Conservation (phyloP, 2,329 filamentous ascomycete genomes). For the Clarireedia sp. region DNA sequence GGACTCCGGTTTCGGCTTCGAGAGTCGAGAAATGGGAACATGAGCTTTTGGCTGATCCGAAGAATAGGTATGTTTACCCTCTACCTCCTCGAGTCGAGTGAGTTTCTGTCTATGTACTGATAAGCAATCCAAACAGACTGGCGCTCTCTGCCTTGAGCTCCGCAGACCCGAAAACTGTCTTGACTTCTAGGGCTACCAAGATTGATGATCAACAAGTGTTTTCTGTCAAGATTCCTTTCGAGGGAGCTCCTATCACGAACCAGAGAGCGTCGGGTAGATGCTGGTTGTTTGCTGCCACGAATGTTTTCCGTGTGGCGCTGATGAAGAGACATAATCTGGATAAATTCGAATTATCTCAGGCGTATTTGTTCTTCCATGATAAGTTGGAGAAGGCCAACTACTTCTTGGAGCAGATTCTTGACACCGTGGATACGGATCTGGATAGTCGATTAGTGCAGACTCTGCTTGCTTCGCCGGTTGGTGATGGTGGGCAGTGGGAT, state of each 20-base stretch:
- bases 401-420: slow-evolving; percentile 77
- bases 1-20: slow-evolving; percentile 39
- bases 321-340: slow-evolving; percentile 76
- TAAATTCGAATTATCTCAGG: slow-evolving; percentile 77
- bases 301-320: slow-evolving; percentile 80
- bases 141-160: slow-evolving; percentile 66
- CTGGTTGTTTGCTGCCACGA: slow-evolving; percentile 90
- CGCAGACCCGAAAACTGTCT: slow-evolving; percentile 56
- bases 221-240: slow-evolving; percentile 74
- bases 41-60: slow-evolving; percentile 54
- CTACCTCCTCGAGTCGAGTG: not conserved
- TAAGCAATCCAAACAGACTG: slow-evolving; percentile 43
- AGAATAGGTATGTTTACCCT: slow-evolving; percentile 44
- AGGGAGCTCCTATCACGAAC: slow-evolving; percentile 78
- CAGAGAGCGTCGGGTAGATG: slow-evolving; percentile 75
- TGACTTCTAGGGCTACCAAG: slow-evolving; percentile 54
- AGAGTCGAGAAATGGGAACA: slow-evolving; percentile 52
- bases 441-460: slow-evolving; percentile 66
- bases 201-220: slow-evolving; percentile 71
- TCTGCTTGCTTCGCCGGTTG: slow-evolving; percentile 59
- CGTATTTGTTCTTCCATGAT: slow-evolving; percentile 88
- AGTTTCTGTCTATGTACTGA: not conserved
- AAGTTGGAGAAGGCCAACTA: slow-evolving; percentile 89
- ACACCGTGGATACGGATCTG: slow-evolving; percentile 62
- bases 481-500: slow-evolving; percentile 85